Conservation (phyloP, 768 basidiomycete genomes). For the Pleurotus djamor region DNA sequence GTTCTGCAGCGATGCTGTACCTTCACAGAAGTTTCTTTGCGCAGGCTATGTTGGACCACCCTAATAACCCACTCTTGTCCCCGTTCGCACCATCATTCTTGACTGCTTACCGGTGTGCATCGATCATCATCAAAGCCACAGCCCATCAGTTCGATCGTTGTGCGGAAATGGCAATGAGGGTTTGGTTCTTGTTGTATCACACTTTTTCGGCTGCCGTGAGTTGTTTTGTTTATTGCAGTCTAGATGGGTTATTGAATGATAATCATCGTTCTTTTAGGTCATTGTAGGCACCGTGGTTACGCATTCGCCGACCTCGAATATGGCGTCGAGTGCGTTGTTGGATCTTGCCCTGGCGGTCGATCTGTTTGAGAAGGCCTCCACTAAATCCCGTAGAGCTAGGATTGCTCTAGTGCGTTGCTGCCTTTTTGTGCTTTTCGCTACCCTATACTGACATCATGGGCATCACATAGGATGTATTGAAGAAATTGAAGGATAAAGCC, state of each 20-base stretch:
- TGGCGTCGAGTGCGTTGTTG: slow-evolving; percentile 45
- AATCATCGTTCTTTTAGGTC: slow-evolving; percentile 30
- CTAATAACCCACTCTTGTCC: slow-evolving; percentile 50
- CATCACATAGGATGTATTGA: slow-evolving; percentile 34
- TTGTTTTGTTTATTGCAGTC: slow-evolving; percentile 5
- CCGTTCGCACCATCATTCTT: slow-evolving; percentile 56
- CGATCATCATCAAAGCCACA: slow-evolving; percentile 46
- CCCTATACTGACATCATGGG: not conserved
- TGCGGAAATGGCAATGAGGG: slow-evolving; percentile 43
- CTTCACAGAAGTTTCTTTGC: slow-evolving; percentile 58
- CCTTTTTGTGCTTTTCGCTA: not conserved
- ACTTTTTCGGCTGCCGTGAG: slow-evolving; percentile 48
- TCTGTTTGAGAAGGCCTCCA: slow-evolving; percentile 43
- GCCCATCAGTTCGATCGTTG: slow-evolving; percentile 47
- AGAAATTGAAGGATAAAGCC: slow-evolving; percentile 44
- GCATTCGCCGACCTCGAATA: slow-evolving; percentile 46
- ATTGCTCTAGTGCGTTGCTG: slow-evolving; percentile 37
- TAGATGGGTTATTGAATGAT: too few species aligned
- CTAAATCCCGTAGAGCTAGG: slow-evolving; percentile 42
- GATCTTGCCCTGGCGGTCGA: slow-evolving; percentile 46
- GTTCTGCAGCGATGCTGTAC: slow-evolving; percentile 43
- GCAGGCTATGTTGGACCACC: slow-evolving; percentile 53
- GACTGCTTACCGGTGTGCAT: slow-evolving; percentile 51
- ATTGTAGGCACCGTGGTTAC: slow-evolving; percentile 62
- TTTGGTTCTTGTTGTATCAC: slow-evolving; percentile 51